phyloP scores from a whole-genome alignment of 345 rosid genomes.

The Lagerstroemia speciosa region DNA sequence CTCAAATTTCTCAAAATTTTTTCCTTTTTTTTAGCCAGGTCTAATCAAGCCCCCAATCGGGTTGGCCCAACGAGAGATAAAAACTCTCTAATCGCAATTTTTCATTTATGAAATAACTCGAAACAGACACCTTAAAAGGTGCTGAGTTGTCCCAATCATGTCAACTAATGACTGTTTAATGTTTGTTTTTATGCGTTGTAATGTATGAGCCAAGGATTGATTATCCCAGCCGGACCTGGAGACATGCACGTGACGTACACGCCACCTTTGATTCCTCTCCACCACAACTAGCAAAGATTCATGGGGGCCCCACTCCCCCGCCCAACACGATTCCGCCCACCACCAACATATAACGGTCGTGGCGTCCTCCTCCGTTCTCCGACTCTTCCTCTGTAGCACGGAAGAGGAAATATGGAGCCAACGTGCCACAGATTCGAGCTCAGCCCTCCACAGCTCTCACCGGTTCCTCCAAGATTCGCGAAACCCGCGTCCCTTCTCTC shows the following conservation, averaged over 20 bases:
- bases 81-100: too few relatives aligned
- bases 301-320: conserved; percentile 3
- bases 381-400: not conserved
- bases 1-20: too few relatives aligned
- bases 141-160: too few relatives aligned
- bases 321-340: not conserved
- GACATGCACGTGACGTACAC: conserved; percentile 3
- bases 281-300: conserved; percentile 10
- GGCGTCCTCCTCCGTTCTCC: not conserved
- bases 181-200: too few relatives aligned
- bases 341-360: not conserved
- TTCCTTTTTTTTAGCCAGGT: too few relatives aligned
- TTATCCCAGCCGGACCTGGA: not conserved
- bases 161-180: too few relatives aligned
- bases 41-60: too few relatives aligned
- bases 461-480: conserved; percentile 16
- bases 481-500: conserved; percentile 17
- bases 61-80: too few relatives aligned
- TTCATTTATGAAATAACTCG: too few relatives aligned
- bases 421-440: conserved; percentile 24
- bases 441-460: conserved; percentile 10
- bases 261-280: conserved; percentile 5
- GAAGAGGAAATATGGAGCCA: conserved; percentile 28
- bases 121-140: too few relatives aligned
- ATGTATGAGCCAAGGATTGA: not conserved